phyloP scores from a whole-genome alignment of 2,329 filamentous ascomycete species.

The Escovopsis weberi region DNA sequence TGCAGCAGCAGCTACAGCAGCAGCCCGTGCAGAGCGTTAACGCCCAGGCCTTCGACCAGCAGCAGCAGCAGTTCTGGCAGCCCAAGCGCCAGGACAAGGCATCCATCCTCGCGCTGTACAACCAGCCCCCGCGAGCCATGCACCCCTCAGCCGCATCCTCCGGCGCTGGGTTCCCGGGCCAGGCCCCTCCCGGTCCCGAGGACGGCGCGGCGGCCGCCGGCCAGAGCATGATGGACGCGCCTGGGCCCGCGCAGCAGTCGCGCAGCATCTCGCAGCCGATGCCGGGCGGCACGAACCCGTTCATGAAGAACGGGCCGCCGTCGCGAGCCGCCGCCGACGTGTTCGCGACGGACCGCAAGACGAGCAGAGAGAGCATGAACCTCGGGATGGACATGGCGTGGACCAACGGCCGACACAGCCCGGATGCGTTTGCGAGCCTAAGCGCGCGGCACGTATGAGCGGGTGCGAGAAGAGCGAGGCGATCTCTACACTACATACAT shows the following conservation, averaged over 20 bases:
- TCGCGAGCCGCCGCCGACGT: conserved; percentile 25
- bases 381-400: conserved; percentile 49
- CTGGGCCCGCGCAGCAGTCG: conserved; percentile 10
- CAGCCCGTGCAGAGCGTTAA: conserved; percentile 6
- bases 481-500: not conserved
- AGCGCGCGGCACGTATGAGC: conserved; percentile 43
- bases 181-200: conserved; percentile 15
- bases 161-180: conserved; percentile 14
- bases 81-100: conserved; percentile 49
- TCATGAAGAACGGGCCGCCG: conserved; percentile 24
- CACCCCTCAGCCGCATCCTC: conserved; percentile 23
- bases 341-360: conserved; percentile 18
- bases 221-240: conserved; percentile 14
- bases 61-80: conserved; percentile 18
- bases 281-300: conserved; percentile 39
- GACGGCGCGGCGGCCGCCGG: conserved; percentile 12
- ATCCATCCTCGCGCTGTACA: conserved; percentile 64
- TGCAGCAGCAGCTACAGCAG: conserved; percentile 12
- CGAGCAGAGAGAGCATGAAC: conserved; percentile 57
- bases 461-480: conserved; percentile 9
- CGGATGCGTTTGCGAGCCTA: conserved; percentile 65
- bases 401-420: conserved; percentile 59
- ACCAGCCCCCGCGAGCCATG: conserved; percentile 36
- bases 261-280: conserved; percentile 19
- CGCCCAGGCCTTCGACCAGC: conserved; percentile 4